Conservation (phyloP, 2,329 filamentous ascomycete genomes). For the Cadophora sp. region DNA sequence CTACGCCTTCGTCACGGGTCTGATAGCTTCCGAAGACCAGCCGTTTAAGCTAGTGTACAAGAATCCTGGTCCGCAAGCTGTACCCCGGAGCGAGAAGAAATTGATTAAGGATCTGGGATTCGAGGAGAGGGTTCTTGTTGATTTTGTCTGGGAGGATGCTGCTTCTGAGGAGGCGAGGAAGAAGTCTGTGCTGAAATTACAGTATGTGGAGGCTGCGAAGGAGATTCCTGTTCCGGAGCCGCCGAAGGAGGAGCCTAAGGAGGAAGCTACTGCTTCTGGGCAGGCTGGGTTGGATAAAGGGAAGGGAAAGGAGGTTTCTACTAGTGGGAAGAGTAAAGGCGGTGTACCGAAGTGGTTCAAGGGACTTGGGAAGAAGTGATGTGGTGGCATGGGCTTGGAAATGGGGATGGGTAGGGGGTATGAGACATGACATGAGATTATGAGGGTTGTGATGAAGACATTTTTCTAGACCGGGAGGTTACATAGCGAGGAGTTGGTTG, state of each 20-base stretch:
- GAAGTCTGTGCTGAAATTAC: constrained; percentile 46
- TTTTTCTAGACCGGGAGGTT: constrained; percentile 6
- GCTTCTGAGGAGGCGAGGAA: constrained; percentile 63
- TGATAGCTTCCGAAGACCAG: constrained; percentile 70
- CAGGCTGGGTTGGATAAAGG: constrained; percentile 40
- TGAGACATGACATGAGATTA: constrained; percentile 17
- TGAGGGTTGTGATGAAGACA: neutral
- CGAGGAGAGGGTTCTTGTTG: constrained; percentile 74
- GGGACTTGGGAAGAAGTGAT: constrained; percentile 73
- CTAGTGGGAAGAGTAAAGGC: constrained; percentile 46
- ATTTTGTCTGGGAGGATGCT: constrained; percentile 74
- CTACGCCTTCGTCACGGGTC: constrained; percentile 74
- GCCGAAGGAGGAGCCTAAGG: constrained; percentile 49
- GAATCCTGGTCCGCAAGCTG: constrained; percentile 44
- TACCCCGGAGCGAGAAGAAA: constrained; percentile 52
- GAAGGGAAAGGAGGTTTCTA: constrained; percentile 40
- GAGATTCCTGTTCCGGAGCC: constrained; percentile 70
- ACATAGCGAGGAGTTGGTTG: constrained; percentile 43
- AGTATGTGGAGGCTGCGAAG: constrained; percentile 66
- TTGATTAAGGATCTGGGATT: constrained; percentile 80
- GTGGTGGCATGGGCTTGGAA: constrained; percentile 12
- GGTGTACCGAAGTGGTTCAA: constrained; percentile 75
- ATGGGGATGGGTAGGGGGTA: neutral
- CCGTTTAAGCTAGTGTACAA: constrained; percentile 68
- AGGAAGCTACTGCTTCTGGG: constrained; percentile 47